Evolutionary conservation across 257 asterid species (phyloP).

Genomic region (Avicennia marina): DNA sequence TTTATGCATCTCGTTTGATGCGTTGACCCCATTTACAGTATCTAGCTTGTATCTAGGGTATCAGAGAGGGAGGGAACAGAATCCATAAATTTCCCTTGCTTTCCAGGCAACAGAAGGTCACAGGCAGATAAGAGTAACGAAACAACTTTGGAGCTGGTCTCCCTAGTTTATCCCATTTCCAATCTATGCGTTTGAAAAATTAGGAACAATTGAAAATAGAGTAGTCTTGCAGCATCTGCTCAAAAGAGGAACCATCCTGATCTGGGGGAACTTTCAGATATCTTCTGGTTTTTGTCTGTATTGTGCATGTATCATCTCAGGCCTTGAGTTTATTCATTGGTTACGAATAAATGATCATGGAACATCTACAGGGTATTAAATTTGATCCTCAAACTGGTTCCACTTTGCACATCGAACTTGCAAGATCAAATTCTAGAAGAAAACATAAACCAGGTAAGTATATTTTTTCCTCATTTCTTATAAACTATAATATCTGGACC

Average conservation of each 20-base stretch:
- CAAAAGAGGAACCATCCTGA: too few species aligned
- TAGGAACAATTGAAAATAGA: neutral
- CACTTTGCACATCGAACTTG: constrained; percentile 87
- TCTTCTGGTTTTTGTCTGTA: neutral
- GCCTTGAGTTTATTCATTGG: constrained; percentile 4
- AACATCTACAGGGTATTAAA: constrained; percentile 56
- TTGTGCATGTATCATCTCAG: neutral
- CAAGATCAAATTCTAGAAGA: constrained; percentile 94
- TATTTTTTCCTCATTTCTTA: neutral
- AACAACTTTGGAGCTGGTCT: neutral
- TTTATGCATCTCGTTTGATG: neutral
- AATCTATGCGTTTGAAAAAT: neutral
- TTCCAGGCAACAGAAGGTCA: neutral
- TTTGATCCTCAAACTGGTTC: constrained; percentile 95
- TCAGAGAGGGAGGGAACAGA: neutral
- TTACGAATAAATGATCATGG: neutral
- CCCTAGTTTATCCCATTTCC: neutral
- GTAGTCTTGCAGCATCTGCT: neutral
- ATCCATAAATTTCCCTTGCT: neutral
- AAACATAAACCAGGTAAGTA: constrained; percentile 65
- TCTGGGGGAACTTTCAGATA: neutral
- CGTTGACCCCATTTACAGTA: too few species aligned
- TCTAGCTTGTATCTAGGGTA: neutral
- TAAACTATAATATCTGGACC: neutral
- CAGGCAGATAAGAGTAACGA: neutral